Conservation (phyloP, 2,329 filamentous ascomycete genomes). For the Colletotrichum phormii region DNA sequence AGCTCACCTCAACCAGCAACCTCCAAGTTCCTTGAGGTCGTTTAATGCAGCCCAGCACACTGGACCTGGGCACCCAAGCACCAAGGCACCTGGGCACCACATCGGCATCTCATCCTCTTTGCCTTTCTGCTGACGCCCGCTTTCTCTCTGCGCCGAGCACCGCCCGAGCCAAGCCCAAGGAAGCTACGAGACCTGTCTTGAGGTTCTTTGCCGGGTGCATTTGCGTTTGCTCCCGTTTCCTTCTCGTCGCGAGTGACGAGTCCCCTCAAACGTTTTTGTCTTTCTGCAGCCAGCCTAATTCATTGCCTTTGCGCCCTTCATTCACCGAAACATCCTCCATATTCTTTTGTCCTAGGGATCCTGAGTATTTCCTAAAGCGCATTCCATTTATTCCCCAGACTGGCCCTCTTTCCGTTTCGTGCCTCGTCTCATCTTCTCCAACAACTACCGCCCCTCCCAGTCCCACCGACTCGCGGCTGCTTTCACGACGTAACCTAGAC, state of each 20-base stretch:
- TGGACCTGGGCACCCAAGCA: too few relatives aligned
- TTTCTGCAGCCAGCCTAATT: neutral
- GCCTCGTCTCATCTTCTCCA: conserved; percentile 4
- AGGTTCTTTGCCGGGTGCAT: conserved; percentile 18
- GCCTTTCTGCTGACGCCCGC: conserved; percentile 25
- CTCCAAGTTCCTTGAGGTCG: neutral
- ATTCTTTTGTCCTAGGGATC: conserved; percentile 2
- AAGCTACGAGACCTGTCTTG: conserved; percentile 14
- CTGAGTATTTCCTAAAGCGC: neutral
- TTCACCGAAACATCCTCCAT: conserved; percentile 10
- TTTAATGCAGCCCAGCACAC: neutral
- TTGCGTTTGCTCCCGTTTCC: neutral
- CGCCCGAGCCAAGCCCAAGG: conserved; percentile 25
- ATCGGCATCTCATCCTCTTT: neutral
- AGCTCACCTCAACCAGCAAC: neutral
- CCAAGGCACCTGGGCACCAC: too few relatives aligned
- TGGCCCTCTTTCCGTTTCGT: neutral
- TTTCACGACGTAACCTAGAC: neutral
- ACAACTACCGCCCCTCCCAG: conserved; percentile 1
- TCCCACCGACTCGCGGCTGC: neutral
- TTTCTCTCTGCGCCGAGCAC: conserved; percentile 30
- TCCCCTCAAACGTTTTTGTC: neutral
- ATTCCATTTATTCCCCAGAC: conserved; percentile 5
- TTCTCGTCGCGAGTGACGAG: conserved; percentile 9
- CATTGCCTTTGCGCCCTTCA: neutral